Base-by-base conservation (phyloP, 2,329 filamentous ascomycete species). In the Fusarium acutatum region DNA sequence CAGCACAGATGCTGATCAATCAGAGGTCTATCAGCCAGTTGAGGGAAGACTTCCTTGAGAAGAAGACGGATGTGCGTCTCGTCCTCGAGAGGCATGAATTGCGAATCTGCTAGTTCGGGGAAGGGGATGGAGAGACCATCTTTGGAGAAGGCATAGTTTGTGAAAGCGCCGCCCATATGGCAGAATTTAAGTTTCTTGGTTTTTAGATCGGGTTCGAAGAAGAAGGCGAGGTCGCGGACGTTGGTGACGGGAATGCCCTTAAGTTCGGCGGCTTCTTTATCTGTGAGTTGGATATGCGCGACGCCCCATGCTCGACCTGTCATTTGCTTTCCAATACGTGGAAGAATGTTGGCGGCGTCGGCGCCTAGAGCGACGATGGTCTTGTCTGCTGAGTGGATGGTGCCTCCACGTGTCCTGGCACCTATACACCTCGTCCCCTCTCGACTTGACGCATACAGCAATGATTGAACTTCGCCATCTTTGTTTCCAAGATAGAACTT, bases 111-210 rank as follows among this genome's bases (percentile, higher is more conserved):
- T 4, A 72, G 38, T 0, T 49, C 32, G 12, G 52, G 40, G 7
- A 71, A 72, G 0, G 70, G 70, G 0, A 72, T 28, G 0, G 70
- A 72, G 9, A 72, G 41, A 5, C 70, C 70, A 11, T 72, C 70
- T n/a, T 66, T 72, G 20, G 70, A 50, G 22, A 49, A 71, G 3
- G 70, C 35, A 30, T 72, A 73, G 22, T 72, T 72, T 24, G 70
- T 72, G 17, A 61, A 72, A 0, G 70, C 70, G 1, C 70, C 70
- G 2, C 70, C 70, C 70, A 72, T 73, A 17, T 72, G 70, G 15
- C 70, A 72, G 41, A 72, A 73, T 14, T 72, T 72, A 9, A 72
- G 38, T 7, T 72, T 72, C 52, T 73, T 71, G 22, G 70, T 72
- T 0, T 56, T 44, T 4, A 67, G 28, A 5, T 72, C 70, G 1